Base-by-base conservation (phyloP, 163 green algal genomes). In the Chloroidium sp. region DNA sequence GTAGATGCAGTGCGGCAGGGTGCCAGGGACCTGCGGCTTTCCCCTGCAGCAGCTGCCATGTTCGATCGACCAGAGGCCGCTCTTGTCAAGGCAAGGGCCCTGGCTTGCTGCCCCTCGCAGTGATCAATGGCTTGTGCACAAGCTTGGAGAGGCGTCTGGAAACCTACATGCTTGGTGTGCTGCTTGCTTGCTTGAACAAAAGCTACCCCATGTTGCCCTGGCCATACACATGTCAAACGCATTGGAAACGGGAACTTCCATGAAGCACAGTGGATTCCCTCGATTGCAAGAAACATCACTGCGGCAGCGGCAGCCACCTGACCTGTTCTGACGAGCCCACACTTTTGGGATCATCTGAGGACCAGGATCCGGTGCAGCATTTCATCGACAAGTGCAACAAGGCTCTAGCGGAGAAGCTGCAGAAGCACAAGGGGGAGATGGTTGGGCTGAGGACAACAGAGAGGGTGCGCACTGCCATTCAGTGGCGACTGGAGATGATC, bases 401-500 rank as follows among this genome's bases (percentile, higher is more conserved):
- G 2, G n/a, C 81, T 68, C 77, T 92, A 3, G 69, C 68, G 59
- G 61, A 62, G 3, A 13, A 84, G 67, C 67, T 90, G 62, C 69
- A 75, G 0, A 76, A 12, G 14, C 75, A 69, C 60, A n/a, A 76
- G 58, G 74, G 76, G 2, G 78, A 87, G 74, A 78, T 90, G 75
- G 72, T 62, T 58, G n/a, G 3, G 0, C 76, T 91, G 80, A 69
- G 74, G 1, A 62, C 78, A 57, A 72, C 76, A 59, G 72, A 92
- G 67, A 82, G 79, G 2, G 12, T 90, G 58, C 77, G 62, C 62
- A 64, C 58, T 1, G 78, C 67, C 3, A 69, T 93, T 69, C 82
- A 78, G 12, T 67, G 84, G 62, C 84, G 91, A 0, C 85, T 96
- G 59, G 83, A 92, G 72, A 85, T 94, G 82, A 74, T 88, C 13